A percentile compares a stretch with the other conserved stretches of the same genome.
Conservation (phyloP, 2,329 filamentous ascomycete species). For the Xylaria sp. region DNA sequence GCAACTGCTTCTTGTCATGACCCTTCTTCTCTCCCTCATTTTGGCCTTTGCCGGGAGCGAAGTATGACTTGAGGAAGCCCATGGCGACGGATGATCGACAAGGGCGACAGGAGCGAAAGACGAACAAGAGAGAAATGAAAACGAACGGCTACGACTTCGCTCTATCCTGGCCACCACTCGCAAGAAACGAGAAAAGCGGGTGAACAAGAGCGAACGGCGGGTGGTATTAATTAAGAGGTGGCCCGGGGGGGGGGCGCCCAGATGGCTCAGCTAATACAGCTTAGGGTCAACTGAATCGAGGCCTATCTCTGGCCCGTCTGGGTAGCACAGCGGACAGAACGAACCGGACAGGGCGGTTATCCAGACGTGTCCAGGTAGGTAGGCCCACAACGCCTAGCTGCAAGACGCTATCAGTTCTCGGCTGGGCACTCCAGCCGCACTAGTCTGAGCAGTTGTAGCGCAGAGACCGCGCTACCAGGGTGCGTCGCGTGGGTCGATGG, state of each 20-base stretch:
- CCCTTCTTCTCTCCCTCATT: slow-evolving; percentile 30
- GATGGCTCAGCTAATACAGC: slow-evolving; percentile 8
- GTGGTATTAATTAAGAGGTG: slow-evolving; percentile 10
- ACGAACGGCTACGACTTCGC: slow-evolving; percentile 19
- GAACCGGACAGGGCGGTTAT: slow-evolving; percentile 22
- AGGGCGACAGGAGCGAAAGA: background rate
- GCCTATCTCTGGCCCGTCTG: background rate
- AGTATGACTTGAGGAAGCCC: slow-evolving; percentile 44
- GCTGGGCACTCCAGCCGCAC: slow-evolving; percentile 29
- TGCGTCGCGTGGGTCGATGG: slow-evolving; percentile 23
- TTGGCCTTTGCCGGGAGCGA: slow-evolving; percentile 39
- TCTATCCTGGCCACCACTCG: slow-evolving; percentile 12
- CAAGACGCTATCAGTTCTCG: slow-evolving; percentile 30
- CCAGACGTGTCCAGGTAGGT: background rate
- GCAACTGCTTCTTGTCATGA: slow-evolving; percentile 28
- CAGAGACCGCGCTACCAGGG: background rate
- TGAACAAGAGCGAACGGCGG: slow-evolving; percentile 6
- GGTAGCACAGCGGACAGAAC: background rate
- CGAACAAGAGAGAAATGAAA: slow-evolving; percentile 21
- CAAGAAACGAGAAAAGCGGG: slow-evolving; percentile 9
- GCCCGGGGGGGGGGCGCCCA: slow-evolving; percentile 11
- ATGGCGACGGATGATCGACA: slow-evolving; percentile 33
- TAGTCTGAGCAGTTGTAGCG: background rate
- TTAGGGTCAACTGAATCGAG: slow-evolving; percentile 19
- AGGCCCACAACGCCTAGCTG: slow-evolving; percentile 25